Conservation (phyloP, 2,329 filamentous ascomycete genomes). For the Thielaviopsis populi region DNA sequence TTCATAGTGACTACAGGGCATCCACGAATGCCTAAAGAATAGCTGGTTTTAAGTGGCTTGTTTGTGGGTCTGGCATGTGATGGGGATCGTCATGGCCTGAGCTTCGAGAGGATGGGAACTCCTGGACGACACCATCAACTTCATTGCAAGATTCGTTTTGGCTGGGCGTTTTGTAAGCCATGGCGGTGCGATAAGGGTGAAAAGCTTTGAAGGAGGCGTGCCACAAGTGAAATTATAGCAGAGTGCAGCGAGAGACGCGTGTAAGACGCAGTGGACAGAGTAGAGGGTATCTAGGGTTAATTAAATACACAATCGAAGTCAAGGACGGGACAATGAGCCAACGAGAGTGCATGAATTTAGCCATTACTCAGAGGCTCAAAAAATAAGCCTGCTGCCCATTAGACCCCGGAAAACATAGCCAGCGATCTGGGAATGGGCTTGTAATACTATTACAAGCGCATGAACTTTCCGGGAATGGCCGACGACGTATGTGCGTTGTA, state of each 20-base stretch:
- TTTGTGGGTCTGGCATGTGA: slow-evolving; percentile 10
- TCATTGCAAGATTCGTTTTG: neutral
- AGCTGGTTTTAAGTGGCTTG: neutral
- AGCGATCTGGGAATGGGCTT: neutral
- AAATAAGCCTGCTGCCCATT: neutral
- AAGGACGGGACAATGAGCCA: neutral
- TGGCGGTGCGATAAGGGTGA: neutral
- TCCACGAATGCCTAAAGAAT: neutral
- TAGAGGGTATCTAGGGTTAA: neutral
- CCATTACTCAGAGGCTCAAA: neutral
- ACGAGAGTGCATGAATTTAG: neutral
- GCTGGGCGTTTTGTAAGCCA: neutral
- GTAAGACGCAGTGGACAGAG: neutral
- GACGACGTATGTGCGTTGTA: no score
- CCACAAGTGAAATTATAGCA: neutral
- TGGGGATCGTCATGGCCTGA: neutral
- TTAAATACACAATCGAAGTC: no score
- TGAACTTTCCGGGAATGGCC: slow-evolving; percentile 17
- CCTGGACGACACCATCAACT: neutral
- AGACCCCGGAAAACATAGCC: neutral
- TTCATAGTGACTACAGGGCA: neutral
- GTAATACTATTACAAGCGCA: neutral
- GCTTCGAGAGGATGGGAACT: neutral
- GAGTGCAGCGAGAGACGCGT: neutral
- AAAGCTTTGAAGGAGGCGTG: neutral